Evolutionary conservation across 1,139 yeast species (phyloP).

Genomic region (Candida neerlandica): DNA sequence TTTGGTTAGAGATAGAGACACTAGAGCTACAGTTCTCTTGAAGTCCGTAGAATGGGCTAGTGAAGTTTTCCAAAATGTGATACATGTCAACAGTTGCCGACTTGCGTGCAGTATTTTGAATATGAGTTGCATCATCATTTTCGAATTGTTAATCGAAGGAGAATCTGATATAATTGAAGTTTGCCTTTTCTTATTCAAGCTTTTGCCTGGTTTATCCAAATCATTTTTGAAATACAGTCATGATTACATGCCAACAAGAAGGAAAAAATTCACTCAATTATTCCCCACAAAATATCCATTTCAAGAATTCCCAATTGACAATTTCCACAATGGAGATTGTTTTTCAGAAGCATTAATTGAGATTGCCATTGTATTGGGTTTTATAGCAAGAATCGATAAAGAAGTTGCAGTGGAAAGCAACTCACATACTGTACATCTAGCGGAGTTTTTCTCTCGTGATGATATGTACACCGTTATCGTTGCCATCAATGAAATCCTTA

Average conservation of each 20-base stretch:
- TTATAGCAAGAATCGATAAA: slow-evolving; percentile 55
- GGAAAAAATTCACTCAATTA: slow-evolving; percentile 64
- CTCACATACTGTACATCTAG: slow-evolving; percentile 35
- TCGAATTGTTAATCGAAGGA: slow-evolving; percentile 27
- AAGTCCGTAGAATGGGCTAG: slow-evolving; percentile 64
- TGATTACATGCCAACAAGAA: slow-evolving; percentile 54
- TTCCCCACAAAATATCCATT: slow-evolving; percentile 76
- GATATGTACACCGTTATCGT: slow-evolving; percentile 51
- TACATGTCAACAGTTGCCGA: slow-evolving; percentile 61
- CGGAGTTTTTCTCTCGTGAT: slow-evolving; percentile 39
- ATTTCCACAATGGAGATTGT: slow-evolving; percentile 68
- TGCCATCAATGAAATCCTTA: slow-evolving; percentile 59
- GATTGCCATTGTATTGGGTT: slow-evolving; percentile 59
- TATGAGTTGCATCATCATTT: slow-evolving; percentile 45
- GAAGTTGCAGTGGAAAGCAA: slow-evolving; percentile 50
- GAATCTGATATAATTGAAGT: slow-evolving; percentile 28
- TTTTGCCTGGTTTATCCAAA: slow-evolving; percentile 54
- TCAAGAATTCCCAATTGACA: slow-evolving; percentile 66
- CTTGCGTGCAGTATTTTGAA: slow-evolving; percentile 62
- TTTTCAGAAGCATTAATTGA: slow-evolving; percentile 77
- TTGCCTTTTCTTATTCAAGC: slow-evolving; percentile 50
- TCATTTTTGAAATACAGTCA: slow-evolving; percentile 57
- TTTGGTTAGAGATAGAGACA: slow-evolving; percentile 36
- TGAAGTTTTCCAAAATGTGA: slow-evolving; percentile 54
- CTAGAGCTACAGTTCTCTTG: slow-evolving; percentile 51